Evolutionary conservation across 306 rosid species (phyloP).

Genomic region (Vigna radiata): DNA sequence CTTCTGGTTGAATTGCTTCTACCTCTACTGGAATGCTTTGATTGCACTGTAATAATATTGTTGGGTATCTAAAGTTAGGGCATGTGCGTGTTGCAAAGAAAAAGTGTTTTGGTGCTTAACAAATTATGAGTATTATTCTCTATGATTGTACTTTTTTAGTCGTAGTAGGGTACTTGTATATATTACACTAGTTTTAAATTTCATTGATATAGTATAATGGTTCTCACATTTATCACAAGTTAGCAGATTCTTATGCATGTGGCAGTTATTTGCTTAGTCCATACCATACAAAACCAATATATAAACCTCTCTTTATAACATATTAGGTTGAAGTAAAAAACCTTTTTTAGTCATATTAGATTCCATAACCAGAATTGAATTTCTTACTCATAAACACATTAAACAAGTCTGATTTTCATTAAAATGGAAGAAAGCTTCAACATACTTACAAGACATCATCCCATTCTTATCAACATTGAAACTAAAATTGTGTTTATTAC

Average conservation of each 20-base stretch:
- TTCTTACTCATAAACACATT: too few species aligned
- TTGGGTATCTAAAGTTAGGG: constrained; percentile 50
- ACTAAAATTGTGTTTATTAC: too few species aligned
- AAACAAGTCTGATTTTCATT: too few species aligned
- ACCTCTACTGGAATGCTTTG: constrained; percentile 53
- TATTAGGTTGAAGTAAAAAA: too few species aligned
- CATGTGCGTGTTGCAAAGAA: constrained; percentile 51
- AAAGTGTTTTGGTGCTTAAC: constrained; percentile 67
- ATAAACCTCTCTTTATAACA: too few species aligned
- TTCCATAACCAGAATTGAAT: too few species aligned
- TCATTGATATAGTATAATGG: constrained; percentile 63
- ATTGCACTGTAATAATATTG: constrained; percentile 63
- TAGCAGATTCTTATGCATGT: constrained; percentile 40
- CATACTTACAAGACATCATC: too few species aligned
- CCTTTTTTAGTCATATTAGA: too few species aligned
- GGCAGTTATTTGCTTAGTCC: not conserved
- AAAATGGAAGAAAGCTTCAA: too few species aligned
- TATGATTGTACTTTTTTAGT: constrained; percentile 53
- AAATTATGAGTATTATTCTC: constrained; percentile 58
- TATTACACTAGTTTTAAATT: constrained; percentile 53
- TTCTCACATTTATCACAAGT: constrained; percentile 60
- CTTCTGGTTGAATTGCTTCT: constrained; percentile 42
- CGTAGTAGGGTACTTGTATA: constrained; percentile 52
- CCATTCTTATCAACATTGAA: too few species aligned
- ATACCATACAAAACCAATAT: too few species aligned